A percentile compares a stretch with the other conserved stretches of the same genome.
These are phyloP conservation scores for Dothiorella sarmentorum DNA, from an alignment of 2,329 filamentous ascomycete species.

Conservation along the genomic window DNA sequence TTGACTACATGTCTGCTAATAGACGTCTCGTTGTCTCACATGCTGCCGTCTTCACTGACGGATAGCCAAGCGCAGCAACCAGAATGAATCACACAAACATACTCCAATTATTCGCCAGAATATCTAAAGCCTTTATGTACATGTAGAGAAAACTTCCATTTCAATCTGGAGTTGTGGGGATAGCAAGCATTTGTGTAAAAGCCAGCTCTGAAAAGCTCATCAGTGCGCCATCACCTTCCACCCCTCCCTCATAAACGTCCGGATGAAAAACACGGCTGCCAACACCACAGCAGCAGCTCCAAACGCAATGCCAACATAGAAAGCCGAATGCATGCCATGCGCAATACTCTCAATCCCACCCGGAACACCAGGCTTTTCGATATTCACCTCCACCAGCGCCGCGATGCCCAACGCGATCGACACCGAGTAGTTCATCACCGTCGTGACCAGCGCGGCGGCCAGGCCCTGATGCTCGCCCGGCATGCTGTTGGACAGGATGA, in stretches of 20 bases:
- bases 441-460: constrained; percentile 13
- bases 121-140: too few species aligned
- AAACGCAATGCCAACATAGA: background rate
- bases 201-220: background rate
- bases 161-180: too few species aligned
- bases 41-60: too few species aligned
- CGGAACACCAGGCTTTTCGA: background rate
- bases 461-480: constrained; percentile 12
- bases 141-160: too few species aligned
- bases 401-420: constrained; percentile 14
- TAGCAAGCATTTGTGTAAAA: background rate
- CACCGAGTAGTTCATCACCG: constrained; percentile 17
- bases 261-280: constrained; percentile 3
- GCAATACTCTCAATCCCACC: background rate
- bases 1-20: too few species aligned
- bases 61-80: too few species aligned
- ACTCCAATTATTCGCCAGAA: too few species aligned
- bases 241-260: background rate
- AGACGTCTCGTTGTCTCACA: too few species aligned
- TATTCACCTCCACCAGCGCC: constrained; percentile 10
- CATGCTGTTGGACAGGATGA: constrained; percentile 18
- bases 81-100: too few species aligned
- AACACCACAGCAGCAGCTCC: background rate
- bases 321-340: background rate
- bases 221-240: constrained; percentile 13